phyloP scores from a whole-genome alignment of 148 eudicot species.

The Chenopodium suecicum region DNA sequence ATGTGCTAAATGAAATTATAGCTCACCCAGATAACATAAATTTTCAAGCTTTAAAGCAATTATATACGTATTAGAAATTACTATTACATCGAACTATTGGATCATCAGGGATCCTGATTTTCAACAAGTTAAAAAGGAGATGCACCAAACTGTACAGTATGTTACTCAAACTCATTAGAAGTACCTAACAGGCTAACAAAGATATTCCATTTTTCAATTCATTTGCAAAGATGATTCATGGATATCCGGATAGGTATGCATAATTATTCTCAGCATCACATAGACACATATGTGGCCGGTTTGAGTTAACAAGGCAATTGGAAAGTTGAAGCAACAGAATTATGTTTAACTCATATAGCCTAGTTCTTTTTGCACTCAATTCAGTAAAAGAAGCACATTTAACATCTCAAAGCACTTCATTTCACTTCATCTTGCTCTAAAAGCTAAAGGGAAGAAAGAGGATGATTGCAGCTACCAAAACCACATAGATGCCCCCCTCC shows the following conservation, averaged over 20 bases:
- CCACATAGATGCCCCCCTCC: background rate
- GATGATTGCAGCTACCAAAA: too few species aligned
- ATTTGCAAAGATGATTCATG: background rate
- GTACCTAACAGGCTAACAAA: background rate
- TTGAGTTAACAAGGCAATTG: too few species aligned
- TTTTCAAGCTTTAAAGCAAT: background rate
- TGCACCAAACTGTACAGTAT: too few species aligned
- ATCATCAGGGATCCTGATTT: background rate
- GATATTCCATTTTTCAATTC: background rate
- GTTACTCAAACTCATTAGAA: too few species aligned
- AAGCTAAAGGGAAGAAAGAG: too few species aligned
- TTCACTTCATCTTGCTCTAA: too few species aligned
- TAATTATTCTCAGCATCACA: background rate
- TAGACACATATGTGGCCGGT: background rate
- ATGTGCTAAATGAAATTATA: background rate
- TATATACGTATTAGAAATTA: background rate
- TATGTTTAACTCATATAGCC: background rate
- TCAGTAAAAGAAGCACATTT: background rate
- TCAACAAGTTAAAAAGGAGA: background rate
- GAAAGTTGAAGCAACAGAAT: too few species aligned
- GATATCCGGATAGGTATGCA: background rate
- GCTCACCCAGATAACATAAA: background rate
- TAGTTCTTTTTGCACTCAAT: background rate
- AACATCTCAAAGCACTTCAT: background rate
- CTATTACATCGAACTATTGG: background rate